Percentiles rank a stretch among this genome's conserved stretches.
Conservation (phyloP, 2,329 filamentous ascomycete species). For the Arthrobotrys musiformis region DNA sequence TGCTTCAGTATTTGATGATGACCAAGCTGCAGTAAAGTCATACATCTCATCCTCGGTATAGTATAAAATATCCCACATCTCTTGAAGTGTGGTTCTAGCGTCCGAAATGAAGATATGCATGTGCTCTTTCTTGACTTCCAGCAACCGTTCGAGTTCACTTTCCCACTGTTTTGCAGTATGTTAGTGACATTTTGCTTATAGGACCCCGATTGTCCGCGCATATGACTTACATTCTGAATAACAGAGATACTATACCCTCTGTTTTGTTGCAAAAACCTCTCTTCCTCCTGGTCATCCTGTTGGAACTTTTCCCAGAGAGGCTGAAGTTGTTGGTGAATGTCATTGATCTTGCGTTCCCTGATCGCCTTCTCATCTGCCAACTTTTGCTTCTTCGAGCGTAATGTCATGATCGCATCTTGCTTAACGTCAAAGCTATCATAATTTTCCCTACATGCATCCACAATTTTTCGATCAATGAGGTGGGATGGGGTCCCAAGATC, state of each 20-base stretch:
- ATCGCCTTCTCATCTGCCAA: conserved; percentile 87
- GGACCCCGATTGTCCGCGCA: no score
- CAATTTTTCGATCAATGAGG: conserved; percentile 86
- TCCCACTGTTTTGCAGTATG: conserved; percentile 77
- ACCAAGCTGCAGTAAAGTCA: conserved; percentile 88
- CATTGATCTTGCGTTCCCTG: conserved; percentile 80
- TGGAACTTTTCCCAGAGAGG: conserved; percentile 88
- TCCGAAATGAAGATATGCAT: conserved; percentile 96
- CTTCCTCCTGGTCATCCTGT: conserved; percentile 82
- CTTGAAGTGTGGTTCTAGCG: conserved; percentile 86
- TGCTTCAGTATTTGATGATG: conserved; percentile 95
- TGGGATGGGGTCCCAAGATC: conserved; percentile 94
- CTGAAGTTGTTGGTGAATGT: conserved; percentile 82
- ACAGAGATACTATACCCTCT: conserved; percentile 80
- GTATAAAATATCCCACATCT: conserved; percentile 93
- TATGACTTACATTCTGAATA: conserved; percentile 57
- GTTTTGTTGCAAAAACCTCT: conserved; percentile 85
- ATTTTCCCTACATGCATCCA: conserved; percentile 78
- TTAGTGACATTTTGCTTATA: not conserved
- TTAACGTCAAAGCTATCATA: conserved; percentile 72
- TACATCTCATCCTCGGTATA: conserved; percentile 99
- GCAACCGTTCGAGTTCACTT: conserved; percentile 84
- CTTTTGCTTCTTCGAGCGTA: conserved; percentile 80
- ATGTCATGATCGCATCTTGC: conserved; percentile 80
- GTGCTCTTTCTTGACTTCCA: conserved; percentile 94